Evolutionary conservation across 179 eudicot species (phyloP).

Genomic region (Sideroxylon spinosum): DNA sequence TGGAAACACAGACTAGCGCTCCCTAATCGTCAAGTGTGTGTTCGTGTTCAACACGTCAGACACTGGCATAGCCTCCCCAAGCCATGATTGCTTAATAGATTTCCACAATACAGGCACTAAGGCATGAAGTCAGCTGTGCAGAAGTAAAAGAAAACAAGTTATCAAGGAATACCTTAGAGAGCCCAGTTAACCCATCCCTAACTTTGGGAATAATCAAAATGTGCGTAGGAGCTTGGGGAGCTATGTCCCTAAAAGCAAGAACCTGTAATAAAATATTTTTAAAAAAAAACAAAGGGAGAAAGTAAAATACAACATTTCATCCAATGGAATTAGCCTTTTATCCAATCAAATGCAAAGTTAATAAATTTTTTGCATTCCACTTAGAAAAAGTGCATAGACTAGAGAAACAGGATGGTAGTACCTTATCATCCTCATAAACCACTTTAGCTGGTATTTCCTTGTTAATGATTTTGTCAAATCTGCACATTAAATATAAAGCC

Average conservation of each 20-base stretch:
- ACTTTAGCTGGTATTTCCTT: conserved; percentile 83
- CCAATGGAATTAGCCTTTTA: not conserved
- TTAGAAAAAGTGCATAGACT: not conserved
- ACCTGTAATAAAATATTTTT: conserved; percentile 39
- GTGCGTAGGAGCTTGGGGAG: conserved; percentile 92
- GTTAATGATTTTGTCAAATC: conserved; percentile 91
- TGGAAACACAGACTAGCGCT: too few relatives aligned
- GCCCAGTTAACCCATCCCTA: conserved; percentile 75
- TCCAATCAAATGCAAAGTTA: not conserved
- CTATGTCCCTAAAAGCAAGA: conserved; percentile 85
- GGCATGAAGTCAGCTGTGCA: not conserved
- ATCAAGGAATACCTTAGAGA: conserved; percentile 55
- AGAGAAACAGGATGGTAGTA: conserved; percentile 15
- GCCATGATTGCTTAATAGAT: too few relatives aligned
- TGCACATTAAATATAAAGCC: conserved; percentile 20
- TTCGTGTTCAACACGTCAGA: too few relatives aligned
- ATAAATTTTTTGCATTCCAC: not conserved
- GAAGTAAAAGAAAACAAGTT: conserved; percentile 2
- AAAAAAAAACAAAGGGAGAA: not conserved
- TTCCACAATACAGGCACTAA: not conserved
- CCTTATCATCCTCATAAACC: conserved; percentile 94
- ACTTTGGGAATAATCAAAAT: conserved; percentile 87
- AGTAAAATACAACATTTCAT: not conserved
- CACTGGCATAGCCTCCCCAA: too few relatives aligned
- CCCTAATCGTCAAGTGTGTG: too few relatives aligned